Evolutionary conservation across 2,329 filamentous ascomycete species (phyloP).

Genomic region (Arthrinium puccinioides): DNA sequence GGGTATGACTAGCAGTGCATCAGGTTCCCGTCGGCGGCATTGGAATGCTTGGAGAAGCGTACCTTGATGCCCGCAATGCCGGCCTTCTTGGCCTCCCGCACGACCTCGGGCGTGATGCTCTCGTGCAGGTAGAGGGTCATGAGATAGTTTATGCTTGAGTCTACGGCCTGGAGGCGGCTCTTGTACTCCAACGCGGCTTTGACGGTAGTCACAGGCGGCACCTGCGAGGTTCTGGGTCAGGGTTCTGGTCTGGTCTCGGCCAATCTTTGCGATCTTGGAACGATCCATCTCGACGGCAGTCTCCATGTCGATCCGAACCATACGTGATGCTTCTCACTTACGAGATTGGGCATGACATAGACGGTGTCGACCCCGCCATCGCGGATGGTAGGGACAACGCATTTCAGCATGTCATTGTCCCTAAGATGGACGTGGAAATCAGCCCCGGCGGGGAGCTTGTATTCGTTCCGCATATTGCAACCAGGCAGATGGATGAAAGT

Average conservation of each 20-base stretch:
- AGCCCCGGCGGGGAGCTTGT: conserved; percentile 6
- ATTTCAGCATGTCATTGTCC: conserved; percentile 42
- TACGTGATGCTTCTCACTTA: conserved; percentile 10
- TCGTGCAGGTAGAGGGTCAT: conserved; percentile 47
- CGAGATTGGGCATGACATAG: conserved; percentile 47
- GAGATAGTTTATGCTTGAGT: conserved; percentile 40
- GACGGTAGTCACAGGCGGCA: conserved; percentile 41
- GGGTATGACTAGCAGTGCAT: conserved; percentile 4
- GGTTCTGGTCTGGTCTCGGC: background rate
- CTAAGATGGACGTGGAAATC: conserved; percentile 7
- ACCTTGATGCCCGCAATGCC: conserved; percentile 50
- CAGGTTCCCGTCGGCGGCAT: background rate
- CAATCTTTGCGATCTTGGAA: too few relatives aligned
- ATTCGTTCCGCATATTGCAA: conserved; percentile 8
- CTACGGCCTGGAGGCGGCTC: conserved; percentile 33
- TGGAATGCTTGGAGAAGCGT: conserved; percentile 16
- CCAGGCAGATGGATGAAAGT: too few relatives aligned
- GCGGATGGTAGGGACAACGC: conserved; percentile 41
- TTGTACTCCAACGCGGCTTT: conserved; percentile 39
- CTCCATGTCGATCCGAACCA: too few relatives aligned
- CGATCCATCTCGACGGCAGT: too few relatives aligned
- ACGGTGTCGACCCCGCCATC: conserved; percentile 44
- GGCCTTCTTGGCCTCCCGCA: conserved; percentile 51
- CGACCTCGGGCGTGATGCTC: conserved; percentile 41
- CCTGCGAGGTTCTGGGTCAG: background rate